phyloP scores from a whole-genome alignment of 2,329 filamentous ascomycete genomes.

The Nothomitra cinnamomea region DNA sequence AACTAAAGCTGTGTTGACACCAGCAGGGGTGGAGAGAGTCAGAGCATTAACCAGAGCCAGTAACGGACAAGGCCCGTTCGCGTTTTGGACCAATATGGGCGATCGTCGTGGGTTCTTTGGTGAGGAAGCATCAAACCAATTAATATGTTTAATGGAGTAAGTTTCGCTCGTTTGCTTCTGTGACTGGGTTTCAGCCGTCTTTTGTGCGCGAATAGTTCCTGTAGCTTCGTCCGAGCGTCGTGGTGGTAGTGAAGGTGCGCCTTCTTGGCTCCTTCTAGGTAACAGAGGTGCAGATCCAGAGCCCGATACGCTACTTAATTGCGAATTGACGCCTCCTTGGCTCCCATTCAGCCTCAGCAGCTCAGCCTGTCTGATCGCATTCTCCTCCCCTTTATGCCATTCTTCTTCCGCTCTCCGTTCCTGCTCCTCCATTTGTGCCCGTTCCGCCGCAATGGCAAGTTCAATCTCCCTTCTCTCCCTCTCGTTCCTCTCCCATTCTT shows the following conservation, averaged over 20 bases:
- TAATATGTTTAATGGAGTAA: conserved; percentile 84
- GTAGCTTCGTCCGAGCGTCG: background rate
- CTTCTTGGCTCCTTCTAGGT: background rate
- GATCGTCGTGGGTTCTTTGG: conserved; percentile 52
- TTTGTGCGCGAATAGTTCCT: background rate
- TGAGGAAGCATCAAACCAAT: conserved; percentile 54
- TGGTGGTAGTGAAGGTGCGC: background rate
- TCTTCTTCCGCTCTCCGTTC: conserved; percentile 16
- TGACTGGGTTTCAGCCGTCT: background rate
- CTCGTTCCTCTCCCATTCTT: conserved; percentile 17
- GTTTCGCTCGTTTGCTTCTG: conserved; percentile 38
- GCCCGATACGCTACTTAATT: background rate
- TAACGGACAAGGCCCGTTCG: conserved; percentile 85
- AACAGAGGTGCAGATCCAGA: background rate
- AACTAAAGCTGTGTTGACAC: conserved; percentile 51
- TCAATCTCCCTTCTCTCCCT: conserved; percentile 15
- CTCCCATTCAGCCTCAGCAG: background rate
- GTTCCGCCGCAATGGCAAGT: conserved; percentile 12
- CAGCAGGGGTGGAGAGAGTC: conserved; percentile 59
- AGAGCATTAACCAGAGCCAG: conserved; percentile 88
- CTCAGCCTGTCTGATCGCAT: background rate
- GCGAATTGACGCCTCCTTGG: background rate
- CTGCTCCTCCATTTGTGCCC: conserved; percentile 13
- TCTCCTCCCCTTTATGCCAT: conserved; percentile 12
- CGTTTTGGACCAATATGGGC: conserved; percentile 80